Evolutionary conservation across 2,329 filamentous ascomycete species (phyloP), one percentile per base, ranked within the genome.

Genomic region (Fusarium sp.): DNA sequence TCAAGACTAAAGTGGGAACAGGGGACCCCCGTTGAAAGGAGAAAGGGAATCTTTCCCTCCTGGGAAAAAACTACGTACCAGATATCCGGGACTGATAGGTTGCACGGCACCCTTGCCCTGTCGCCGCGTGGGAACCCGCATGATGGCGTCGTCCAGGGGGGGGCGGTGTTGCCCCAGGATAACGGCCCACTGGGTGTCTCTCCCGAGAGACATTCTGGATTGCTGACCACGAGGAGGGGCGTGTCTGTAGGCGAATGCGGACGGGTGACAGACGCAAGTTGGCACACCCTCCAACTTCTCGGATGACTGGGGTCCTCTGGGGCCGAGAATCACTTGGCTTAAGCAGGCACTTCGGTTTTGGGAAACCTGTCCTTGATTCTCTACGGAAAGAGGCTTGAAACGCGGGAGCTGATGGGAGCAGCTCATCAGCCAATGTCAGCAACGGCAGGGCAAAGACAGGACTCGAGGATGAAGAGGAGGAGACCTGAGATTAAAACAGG

Each of bases 51-150:
- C 11, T 66, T 76, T 62, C 74, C 72, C 24, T 67, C 22, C 42
- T 70, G 29, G 50, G 71, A 27, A 35, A 42, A 22, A 22, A 18
- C 52, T 71, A 74, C 74, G 76, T 73, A 67, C 73, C 73, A 76
- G 67, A 29, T 38, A 65, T 22, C 57, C 57, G 70, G 73, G 57
- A 62, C 42, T 62, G 29, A 64, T 38, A 22, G 45, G 69, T 71
- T 37, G 35, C 63, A 73, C 73, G 2, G 59, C 34, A 57, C 63
- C 24, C 31, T 31, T 59, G 27, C 38, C 72, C 47, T 64, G 31
- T 64, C 54, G 42, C 42, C 67, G 59, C 70, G 72, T 71, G 73
- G 64, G 56, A 58, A 38, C 52, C 56, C 70, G 54, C 56, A 58
- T 34, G 11, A 47, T 59, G 37, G 56, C 42, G 45, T 52, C 69